Base-by-base conservation (phyloP, 2,329 filamentous ascomycete species). In the Ascosphaera aggregata region DNA sequence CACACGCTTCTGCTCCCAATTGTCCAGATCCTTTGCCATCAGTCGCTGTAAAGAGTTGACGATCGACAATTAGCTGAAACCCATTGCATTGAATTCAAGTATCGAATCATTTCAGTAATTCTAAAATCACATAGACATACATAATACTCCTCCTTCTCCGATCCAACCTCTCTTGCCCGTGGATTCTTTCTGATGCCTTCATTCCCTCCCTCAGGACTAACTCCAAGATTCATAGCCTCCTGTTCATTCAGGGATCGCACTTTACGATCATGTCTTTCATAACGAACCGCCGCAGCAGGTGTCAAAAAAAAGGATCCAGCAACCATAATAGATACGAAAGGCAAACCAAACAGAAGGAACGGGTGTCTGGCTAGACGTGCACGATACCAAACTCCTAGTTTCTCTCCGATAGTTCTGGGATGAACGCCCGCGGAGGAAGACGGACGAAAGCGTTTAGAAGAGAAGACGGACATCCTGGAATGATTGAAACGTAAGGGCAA, bases 1-100 rank as follows among this genome's bases (percentile, higher is more conserved):
- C 9, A 95, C 84, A 39, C 91, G 73, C 60, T 89, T 91, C 60
- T 95, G 89, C 56, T 95, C 86, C 89, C 89, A 98, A 52, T 82
- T 71, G 51, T 98, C 86, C 43, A 95, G 61, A 53, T 95, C 89
- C 57, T 91, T 92, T 22, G 80, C 80, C 48, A 81, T 79, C 31
- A 80, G 64, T 59, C 74, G 72, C 80, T 89, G 56, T 41, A 30
- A 18, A 39, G 7, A 38, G 27, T 36, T 42, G 36, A 19, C 30
- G 39, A 31, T 16, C 18, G 9, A 39, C 37, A n/a, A 34, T 27
- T 19, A 24, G n/a, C 9, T 4, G 24, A 37, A 11, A 39, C 18
- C 22, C 27, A 15, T 18, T 24, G 7, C 9, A 5, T 40, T 27
- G 3, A 9, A 39, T 9, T 9, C 18, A 38, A 34, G 34, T 42